These are phyloP conservation scores for Brassica cretica DNA, from an alignment of 345 rosid genomes.

Conservation along the genomic window DNA sequence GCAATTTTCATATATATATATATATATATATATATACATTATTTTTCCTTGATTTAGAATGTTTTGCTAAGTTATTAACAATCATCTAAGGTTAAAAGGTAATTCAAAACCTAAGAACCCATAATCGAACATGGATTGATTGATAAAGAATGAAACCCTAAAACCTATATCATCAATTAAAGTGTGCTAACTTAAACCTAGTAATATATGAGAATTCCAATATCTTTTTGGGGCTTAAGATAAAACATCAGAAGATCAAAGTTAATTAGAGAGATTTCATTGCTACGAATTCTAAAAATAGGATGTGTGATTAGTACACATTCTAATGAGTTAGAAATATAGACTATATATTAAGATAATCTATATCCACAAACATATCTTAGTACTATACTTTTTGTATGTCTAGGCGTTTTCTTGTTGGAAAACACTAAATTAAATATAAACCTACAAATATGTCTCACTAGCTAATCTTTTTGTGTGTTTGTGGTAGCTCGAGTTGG, in stretches of 20 bases:
- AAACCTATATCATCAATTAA: not conserved
- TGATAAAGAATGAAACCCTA: too few relatives aligned
- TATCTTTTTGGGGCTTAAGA: not conserved
- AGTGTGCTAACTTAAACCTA: not conserved
- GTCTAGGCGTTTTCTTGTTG: constrained; percentile 8
- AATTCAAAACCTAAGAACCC: too few relatives aligned
- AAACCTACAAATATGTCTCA: constrained; percentile 23
- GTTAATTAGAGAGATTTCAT: not conserved
- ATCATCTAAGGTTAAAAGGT: too few relatives aligned
- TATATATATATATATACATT: too few relatives aligned
- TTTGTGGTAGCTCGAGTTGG: constrained; percentile 23
- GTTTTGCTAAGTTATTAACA: not conserved
- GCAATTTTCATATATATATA: too few relatives aligned
- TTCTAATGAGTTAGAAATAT: not conserved
- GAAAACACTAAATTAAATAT: constrained; percentile 14
- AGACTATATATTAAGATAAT: not conserved
- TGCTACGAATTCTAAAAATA: not conserved
- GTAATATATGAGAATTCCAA: not conserved
- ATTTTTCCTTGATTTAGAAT: not conserved
- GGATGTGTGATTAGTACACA: not conserved
- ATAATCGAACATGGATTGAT: too few relatives aligned
- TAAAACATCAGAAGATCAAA: not conserved
- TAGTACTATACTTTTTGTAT: not conserved
- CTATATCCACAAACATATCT: constrained; percentile 17
- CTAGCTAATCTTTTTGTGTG: constrained; percentile 7